phyloP scores from a whole-genome alignment of 371 early-diverging fungal species.

The Synchytrium microbalum region DNA sequence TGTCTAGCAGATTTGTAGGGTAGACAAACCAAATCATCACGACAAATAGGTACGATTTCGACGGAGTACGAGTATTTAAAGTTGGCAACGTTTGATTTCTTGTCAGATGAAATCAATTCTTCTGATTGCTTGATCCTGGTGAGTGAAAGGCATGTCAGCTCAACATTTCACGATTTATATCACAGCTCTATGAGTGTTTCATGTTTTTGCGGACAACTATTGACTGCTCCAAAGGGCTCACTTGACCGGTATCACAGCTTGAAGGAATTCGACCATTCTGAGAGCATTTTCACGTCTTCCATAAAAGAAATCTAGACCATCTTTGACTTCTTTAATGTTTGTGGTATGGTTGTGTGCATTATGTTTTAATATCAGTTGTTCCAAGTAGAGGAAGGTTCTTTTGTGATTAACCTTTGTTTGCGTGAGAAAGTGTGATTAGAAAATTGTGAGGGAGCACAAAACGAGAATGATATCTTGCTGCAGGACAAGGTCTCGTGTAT shows the following conservation, averaged over 20 bases:
- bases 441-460: background rate
- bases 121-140: constrained; percentile 75
- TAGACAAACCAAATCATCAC: constrained; percentile 93
- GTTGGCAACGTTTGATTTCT: constrained; percentile 85
- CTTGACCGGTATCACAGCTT: constrained; percentile 75
- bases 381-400: constrained; percentile 96
- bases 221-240: constrained; percentile 9
- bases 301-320: constrained; percentile 99
- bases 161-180: too few species aligned
- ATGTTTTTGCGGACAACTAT: too few species aligned
- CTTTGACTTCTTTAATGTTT: constrained; percentile 95
- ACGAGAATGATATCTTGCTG: background rate
- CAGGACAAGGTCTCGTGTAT: background rate
- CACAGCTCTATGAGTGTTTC: too few species aligned
- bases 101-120: constrained; percentile 95
- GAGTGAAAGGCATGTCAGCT: too few species aligned
- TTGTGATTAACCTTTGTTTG: constrained; percentile 57
- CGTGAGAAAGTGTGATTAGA: background rate
- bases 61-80: constrained; percentile 95
- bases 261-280: constrained; percentile 94
- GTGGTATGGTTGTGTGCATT: constrained; percentile 92
- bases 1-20: constrained; percentile 75
- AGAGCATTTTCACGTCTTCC: constrained; percentile 84
- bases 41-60: constrained; percentile 96
- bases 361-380: constrained; percentile 98